Evolutionary conservation across 1,284 basidiomycete species (phyloP), one percentile per base, ranked within the genome.

Genomic region (Vanrija sp.): DNA sequence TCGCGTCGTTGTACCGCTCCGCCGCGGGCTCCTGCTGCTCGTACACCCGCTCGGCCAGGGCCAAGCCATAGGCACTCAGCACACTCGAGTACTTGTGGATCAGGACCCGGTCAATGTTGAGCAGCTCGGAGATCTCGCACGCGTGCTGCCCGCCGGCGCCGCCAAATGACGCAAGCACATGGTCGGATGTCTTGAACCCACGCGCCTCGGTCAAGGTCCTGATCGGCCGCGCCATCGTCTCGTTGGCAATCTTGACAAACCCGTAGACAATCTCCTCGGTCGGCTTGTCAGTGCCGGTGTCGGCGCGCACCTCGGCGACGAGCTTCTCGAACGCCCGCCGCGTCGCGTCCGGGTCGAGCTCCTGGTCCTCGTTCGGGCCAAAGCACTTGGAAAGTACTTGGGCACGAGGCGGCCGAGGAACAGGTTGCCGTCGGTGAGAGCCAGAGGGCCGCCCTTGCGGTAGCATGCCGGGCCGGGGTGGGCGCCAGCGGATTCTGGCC

Each of bases 171-270:
- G 90, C 87, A 5, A 97, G 77, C 27, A 91, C 82, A 68, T 97
- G 94, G 65, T 85, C 86, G 1, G 84, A 82, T 0, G 88, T 88
- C 3, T 88, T 87, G 72, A 91, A 85, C 5, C 94, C 93, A 45
- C 89, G 79, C 1, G 89, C 91, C 75, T 95, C 94, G 0, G 93
- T 97, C 56, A 97, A 74, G 1, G 93, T 86, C 7, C 93, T 84
- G 56, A 97, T 96, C 2, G 93, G 94, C 42, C 93, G 79, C 63
- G 86, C 88, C 92, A 96, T 96, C 0, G 88, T 89, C 77, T 92
- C 89, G 60, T 92, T 93, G 12, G 89, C 89, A n/a, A 93, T 87
- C 66, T 89, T 89, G 77, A 94, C 87, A 71, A 92, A 94, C 47
- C 63, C 67, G 44, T 64, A 70, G 48, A 88, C 84, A 87, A 97